Evolutionary conservation across 2,329 filamentous ascomycete species (phyloP), one percentile per base, ranked within the genome.

Genomic region (Trichoderma brevicompactum): DNA sequence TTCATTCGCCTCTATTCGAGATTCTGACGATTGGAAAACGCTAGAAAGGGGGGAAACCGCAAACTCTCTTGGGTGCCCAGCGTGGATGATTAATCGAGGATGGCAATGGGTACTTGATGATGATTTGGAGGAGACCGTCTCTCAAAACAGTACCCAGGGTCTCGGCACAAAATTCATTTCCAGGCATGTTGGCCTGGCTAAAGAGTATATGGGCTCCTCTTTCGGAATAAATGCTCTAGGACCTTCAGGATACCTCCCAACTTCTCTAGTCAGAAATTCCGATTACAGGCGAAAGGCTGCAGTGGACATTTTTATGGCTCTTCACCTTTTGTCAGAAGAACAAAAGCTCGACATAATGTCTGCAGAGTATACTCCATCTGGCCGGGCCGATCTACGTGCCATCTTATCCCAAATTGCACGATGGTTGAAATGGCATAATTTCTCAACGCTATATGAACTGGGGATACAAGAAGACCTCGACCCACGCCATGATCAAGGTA

Each of bases 301-400:
- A 40, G 80, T 89, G 74, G 85, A 91, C 72, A 82, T 91, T 59
- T 84, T 94, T 43, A 81, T 96, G 69, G 90, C 87, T 0, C 81
- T 99, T 12, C 95, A 99, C 78, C 81, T 98, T 3, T 80, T 96
- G n/a, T 84, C 91, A 0, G 94, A 99, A 75, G 95, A 99, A 74
- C 84, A 91, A 68, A 98, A 96, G 74, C 84, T 99, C 1, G 87
- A 92, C 67, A 85, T 89, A 5, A 80, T 82, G 68, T 76, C 77
- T 0, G 78, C 81, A 0, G 81, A 83, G 58, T 78, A 79, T 44
- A 69, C 72, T 2, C 80, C 81, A 3, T 78, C 80, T 0, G 79
- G 82, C 0, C 77, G 80, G 32, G 75, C 77, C 9, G 81, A 85
- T 54, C 72, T 98, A 23, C 86, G 87, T n/a, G 88, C 91, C 15